These are phyloP conservation scores for Schwanniomyces etchellsii DNA, from an alignment of 1,139 yeast species.

Conservation along the genomic window DNA sequence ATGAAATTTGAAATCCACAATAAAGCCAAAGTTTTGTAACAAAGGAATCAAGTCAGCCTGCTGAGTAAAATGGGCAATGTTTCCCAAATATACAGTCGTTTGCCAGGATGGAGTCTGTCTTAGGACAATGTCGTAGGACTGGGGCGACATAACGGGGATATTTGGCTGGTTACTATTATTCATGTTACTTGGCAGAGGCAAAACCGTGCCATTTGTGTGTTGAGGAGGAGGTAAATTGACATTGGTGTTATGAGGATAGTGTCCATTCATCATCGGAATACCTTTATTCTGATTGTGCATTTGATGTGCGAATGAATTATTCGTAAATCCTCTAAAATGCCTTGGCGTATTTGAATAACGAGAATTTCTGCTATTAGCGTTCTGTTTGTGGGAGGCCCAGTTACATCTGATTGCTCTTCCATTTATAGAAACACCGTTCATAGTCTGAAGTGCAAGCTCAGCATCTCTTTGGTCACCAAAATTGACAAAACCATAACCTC, in stretches of 20 bases:
- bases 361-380: conserved; percentile 10
- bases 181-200: neutral
- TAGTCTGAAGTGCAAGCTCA: conserved; percentile 61
- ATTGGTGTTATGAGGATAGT: conserved; percentile 2
- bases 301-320: conserved; percentile 10
- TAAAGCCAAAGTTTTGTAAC: conserved; percentile 73
- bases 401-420: conserved; percentile 79
- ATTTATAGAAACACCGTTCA: conserved; percentile 70
- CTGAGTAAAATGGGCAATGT: conserved; percentile 70
- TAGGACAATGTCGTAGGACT: conserved; percentile 62
- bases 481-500: conserved; percentile 93
- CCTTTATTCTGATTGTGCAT: conserved; percentile 3
- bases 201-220: neutral
- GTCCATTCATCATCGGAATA: conserved; percentile 2
- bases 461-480: conserved; percentile 67
- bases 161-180: conserved; percentile 6
- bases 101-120: conserved; percentile 80
- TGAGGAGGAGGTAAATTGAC: neutral
- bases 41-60: conserved; percentile 73
- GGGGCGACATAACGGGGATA: conserved; percentile 40
- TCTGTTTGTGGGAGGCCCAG: conserved; percentile 80
- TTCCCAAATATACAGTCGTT: conserved; percentile 86
- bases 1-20: conserved; percentile 74
- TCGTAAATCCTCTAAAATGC: conserved; percentile 12
- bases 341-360: conserved; percentile 9